Conservation (phyloP, 345 rosid genomes). For the Syzygium aqueum region DNA sequence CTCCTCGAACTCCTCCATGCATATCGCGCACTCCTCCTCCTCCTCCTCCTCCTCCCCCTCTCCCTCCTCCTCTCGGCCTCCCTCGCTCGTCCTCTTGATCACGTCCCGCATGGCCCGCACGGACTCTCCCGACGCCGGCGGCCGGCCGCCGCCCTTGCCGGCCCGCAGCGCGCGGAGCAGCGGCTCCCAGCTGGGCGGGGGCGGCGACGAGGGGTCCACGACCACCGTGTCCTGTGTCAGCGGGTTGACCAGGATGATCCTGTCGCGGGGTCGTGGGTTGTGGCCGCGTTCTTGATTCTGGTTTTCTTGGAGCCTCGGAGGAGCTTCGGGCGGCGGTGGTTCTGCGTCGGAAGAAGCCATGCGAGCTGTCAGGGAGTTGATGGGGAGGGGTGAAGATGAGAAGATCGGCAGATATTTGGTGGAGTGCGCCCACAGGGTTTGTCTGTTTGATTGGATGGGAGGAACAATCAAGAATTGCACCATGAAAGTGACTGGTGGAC, state of each 20-base stretch:
- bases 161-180: background rate
- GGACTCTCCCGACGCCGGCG: conserved; percentile 70
- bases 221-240: conserved; percentile 68
- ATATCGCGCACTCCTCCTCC: conserved; percentile 49
- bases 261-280: conserved; percentile 18
- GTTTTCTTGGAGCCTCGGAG: background rate
- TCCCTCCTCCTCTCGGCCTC: conserved; percentile 2
- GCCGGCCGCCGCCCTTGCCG: conserved; percentile 24
- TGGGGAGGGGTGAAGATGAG: background rate
- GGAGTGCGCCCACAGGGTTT: background rate
- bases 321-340: conserved; percentile 15
- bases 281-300: background rate
- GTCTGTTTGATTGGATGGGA: background rate
- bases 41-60: conserved; percentile 15
- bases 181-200: conserved; percentile 30
- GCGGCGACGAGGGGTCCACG: conserved; percentile 18
- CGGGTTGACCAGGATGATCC: conserved; percentile 65
- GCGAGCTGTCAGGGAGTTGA: background rate
- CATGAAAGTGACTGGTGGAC: background rate
- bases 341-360: background rate
- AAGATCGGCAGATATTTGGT: background rate
- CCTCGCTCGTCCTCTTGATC: background rate
- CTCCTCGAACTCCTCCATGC: conserved; percentile 58
- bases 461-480: background rate
- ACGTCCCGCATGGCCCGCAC: conserved; percentile 54